phyloP scores from a whole-genome alignment of 2,329 filamentous ascomycete species.

The Pseudocercospora cruenta region DNA sequence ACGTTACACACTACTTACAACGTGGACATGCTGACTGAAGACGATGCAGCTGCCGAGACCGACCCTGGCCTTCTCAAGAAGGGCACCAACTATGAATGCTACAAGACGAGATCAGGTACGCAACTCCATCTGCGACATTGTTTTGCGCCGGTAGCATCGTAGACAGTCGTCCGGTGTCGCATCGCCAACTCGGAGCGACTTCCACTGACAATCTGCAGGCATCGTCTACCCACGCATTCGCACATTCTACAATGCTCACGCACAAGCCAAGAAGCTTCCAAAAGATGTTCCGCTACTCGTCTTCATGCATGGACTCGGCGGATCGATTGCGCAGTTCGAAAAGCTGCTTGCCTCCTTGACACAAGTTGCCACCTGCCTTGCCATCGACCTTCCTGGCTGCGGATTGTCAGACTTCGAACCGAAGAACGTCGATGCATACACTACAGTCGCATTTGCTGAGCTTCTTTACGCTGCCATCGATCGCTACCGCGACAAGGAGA shows the following conservation, averaged over 20 bases:
- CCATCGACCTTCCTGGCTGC: conserved; percentile 88
- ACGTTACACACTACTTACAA: neutral
- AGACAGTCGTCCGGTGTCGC: too few relatives aligned
- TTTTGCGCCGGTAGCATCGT: too few relatives aligned
- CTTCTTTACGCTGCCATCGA: conserved; percentile 76
- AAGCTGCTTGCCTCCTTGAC: conserved; percentile 64
- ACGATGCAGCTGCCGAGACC: conserved; percentile 42
- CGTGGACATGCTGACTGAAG: conserved; percentile 12
- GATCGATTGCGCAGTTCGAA: conserved; percentile 85
- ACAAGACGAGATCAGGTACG: conserved; percentile 63
- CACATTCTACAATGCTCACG: conserved; percentile 81
- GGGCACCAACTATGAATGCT: conserved; percentile 71
- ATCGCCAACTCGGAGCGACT: neutral
- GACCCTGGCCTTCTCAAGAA: conserved; percentile 82
- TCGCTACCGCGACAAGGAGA: conserved; percentile 67
- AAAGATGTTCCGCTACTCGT: conserved; percentile 78
- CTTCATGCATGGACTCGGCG: conserved; percentile 91
- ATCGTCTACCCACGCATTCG: conserved; percentile 75
- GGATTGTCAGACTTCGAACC: conserved; percentile 77
- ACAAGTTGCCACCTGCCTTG: conserved; percentile 77
- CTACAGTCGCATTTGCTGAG: conserved; percentile 72
- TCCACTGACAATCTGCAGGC: conserved; percentile 31
- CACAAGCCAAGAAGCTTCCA: conserved; percentile 80
- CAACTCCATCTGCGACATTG: neutral
- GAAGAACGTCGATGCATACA: conserved; percentile 76